Evolutionary conservation across 805 yeast genomes (phyloP).

Genomic region (Wickerhamiella dianesei): DNA sequence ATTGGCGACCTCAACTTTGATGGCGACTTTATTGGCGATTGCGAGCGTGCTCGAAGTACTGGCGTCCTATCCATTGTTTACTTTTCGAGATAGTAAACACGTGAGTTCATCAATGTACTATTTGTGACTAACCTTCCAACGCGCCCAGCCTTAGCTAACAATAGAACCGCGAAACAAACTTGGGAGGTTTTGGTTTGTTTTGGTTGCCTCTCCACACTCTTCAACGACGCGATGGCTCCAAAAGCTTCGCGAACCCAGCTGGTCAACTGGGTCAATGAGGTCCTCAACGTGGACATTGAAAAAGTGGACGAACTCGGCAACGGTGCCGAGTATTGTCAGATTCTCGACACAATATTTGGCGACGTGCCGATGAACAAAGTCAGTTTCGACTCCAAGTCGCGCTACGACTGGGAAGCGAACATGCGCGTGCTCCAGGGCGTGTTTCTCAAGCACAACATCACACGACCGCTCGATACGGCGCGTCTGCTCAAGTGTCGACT

Average conservation of each 20-base stretch:
- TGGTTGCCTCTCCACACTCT: neutral
- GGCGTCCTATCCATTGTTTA: neutral
- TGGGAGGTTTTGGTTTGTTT: neutral
- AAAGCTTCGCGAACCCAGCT: slow-evolving; percentile 59
- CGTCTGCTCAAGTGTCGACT: slow-evolving; percentile 70
- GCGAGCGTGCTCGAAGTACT: neutral
- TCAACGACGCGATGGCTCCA: slow-evolving; percentile 35
- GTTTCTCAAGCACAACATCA: slow-evolving; percentile 58
- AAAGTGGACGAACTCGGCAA: slow-evolving; percentile 90
- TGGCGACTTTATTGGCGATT: neutral
- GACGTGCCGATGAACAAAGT: slow-evolving; percentile 75
- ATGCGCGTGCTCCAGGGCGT: slow-evolving; percentile 75
- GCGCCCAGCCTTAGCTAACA: neutral
- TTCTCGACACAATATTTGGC: slow-evolving; percentile 70
- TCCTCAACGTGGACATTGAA: slow-evolving; percentile 48
- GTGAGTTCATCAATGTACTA: no score
- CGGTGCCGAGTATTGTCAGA: slow-evolving; percentile 91
- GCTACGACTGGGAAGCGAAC: slow-evolving; percentile 65
- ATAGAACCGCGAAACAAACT: neutral
- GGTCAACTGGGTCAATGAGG: slow-evolving; percentile 68
- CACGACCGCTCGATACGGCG: slow-evolving; percentile 68
- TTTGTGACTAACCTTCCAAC: no score
- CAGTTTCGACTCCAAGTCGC: slow-evolving; percentile 53
- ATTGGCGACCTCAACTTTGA: neutral
- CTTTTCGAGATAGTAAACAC: no score